phyloP scores from a whole-genome alignment of 164 flowering plant species.

The Paratinospora sagittata region DNA sequence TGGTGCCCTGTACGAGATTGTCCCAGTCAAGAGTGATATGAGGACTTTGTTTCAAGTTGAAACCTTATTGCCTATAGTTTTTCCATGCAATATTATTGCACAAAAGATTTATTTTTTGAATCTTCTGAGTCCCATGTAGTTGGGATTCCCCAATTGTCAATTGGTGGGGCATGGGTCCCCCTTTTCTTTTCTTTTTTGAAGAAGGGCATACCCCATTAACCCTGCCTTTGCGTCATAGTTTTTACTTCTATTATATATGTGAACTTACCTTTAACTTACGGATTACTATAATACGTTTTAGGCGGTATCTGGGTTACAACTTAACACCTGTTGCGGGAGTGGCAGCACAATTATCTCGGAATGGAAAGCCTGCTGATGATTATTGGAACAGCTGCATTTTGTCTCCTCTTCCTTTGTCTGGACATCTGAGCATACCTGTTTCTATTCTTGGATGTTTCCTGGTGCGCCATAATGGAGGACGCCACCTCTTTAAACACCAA shows the following conservation, averaged over 20 bases:
- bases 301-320: slow-evolving; percentile 91
- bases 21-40: too few relatives aligned
- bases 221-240: background rate
- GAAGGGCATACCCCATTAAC: too few relatives aligned
- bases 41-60: too few relatives aligned
- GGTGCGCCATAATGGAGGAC: slow-evolving; percentile 79
- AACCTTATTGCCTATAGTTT: too few relatives aligned
- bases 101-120: too few relatives aligned
- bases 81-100: too few relatives aligned
- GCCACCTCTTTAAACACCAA: slow-evolving; percentile 67
- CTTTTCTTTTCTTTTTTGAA: too few relatives aligned
- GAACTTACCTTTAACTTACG: slow-evolving; percentile 7
- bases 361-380: slow-evolving; percentile 53
- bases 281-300: slow-evolving; percentile 21
- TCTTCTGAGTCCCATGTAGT: too few relatives aligned
- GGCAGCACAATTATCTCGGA: slow-evolving; percentile 75
- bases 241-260: background rate
- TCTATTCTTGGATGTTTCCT: slow-evolving; percentile 79
- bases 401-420: slow-evolving; percentile 88
- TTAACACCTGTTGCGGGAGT: slow-evolving; percentile 97
- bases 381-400: slow-evolving; percentile 44
- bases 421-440: slow-evolving; percentile 54
- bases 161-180: too few relatives aligned
- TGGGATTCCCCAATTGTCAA: too few relatives aligned
- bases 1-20: too few relatives aligned